Conservation (phyloP, 169 alveolate species). For the Toxoplasma gondii region DNA sequence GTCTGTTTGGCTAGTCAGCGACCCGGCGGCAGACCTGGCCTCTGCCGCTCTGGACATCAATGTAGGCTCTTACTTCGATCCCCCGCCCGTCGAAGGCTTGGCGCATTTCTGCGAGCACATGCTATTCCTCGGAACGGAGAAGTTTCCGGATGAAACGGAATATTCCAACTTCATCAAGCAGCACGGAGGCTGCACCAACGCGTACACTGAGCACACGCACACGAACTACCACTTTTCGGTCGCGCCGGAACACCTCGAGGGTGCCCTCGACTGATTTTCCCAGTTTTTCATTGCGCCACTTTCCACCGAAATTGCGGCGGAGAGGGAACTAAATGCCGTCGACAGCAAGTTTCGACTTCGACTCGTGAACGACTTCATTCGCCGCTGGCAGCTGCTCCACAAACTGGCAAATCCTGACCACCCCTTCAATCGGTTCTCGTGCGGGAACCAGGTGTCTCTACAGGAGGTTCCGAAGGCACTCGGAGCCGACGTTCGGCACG, state of each 20-base stretch:
- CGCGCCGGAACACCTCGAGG: constrained; percentile 6
- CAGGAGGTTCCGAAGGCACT: neutral
- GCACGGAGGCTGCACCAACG: constrained; percentile 41
- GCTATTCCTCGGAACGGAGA: constrained; percentile 84
- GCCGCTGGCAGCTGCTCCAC: constrained; percentile 25
- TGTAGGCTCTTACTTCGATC: constrained; percentile 85
- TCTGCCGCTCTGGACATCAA: constrained; percentile 81
- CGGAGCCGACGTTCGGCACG: constrained; percentile 18
- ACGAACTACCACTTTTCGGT: constrained; percentile 26
- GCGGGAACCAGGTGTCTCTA: constrained; percentile 31
- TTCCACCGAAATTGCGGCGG: constrained; percentile 1
- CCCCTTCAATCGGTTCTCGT: constrained; percentile 39
- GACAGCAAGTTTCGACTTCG: constrained; percentile 46
- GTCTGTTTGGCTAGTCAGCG: constrained; percentile 77
- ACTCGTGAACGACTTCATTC: constrained; percentile 32
- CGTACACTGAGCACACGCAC: constrained; percentile 36
- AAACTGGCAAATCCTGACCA: constrained; percentile 21
- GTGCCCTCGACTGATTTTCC: constrained; percentile 10
- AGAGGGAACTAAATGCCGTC: constrained; percentile 40
- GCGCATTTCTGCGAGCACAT: constrained; percentile 95
- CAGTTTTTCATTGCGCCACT: constrained; percentile 13
- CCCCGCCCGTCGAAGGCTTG: constrained; percentile 84
- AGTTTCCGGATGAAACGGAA: constrained; percentile 22
- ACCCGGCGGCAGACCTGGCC: constrained; percentile 77
- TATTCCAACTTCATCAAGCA: constrained; percentile 9